Base-by-base conservation (phyloP, 2,329 filamentous ascomycete species). In the Geosmithia putterillii region DNA sequence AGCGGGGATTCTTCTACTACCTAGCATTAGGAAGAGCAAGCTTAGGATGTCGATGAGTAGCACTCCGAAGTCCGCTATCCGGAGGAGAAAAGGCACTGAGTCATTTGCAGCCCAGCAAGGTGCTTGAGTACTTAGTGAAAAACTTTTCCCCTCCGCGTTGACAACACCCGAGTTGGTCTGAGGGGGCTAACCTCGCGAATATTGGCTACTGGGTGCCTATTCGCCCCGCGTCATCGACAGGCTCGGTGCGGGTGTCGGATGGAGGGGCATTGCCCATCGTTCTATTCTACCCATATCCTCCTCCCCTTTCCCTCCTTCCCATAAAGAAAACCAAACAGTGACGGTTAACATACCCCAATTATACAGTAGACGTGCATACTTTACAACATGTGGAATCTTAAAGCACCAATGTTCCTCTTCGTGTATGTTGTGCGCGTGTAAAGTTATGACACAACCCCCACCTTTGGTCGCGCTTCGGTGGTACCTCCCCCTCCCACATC, bases 201-300 rank as follows among this genome's bases (percentile, higher is more conserved):
- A 39, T 12, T 21, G 37, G 19, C 17, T 6, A 15, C 12, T 19
- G 37, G 18, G 20, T 20, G 12, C 12, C 37, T 20, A 39, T 20
- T 21, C 21, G 37, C 37, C 37, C 37, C 37, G 37, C 37, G 37
- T 39, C 37, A 39, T 39, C 10, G 37, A 20, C 37, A 41, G 43
- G 43, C 38, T 44, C 43, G 43, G 43, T 19, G 34, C 43, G 43
- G 43, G 17, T 44, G 41, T 44, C 43, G 43, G 43, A 44, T 44
- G 25, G 38, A 44, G 38, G 38, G 43, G 38, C 43, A 41, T 32
- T 32, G 10, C 28, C 10, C 15, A 12, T n/a, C n/a, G n/a, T n/a
- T n/a, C n/a, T n/a, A n/a, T n/a, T 12, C 10, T 32, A 12, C 15
- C 15, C 10, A 14, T 32, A 6, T 32, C 28, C 3, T 32, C 28